Base-by-base conservation (phyloP, 1,139 yeast species). In the Sugiyamaella castrensis region DNA sequence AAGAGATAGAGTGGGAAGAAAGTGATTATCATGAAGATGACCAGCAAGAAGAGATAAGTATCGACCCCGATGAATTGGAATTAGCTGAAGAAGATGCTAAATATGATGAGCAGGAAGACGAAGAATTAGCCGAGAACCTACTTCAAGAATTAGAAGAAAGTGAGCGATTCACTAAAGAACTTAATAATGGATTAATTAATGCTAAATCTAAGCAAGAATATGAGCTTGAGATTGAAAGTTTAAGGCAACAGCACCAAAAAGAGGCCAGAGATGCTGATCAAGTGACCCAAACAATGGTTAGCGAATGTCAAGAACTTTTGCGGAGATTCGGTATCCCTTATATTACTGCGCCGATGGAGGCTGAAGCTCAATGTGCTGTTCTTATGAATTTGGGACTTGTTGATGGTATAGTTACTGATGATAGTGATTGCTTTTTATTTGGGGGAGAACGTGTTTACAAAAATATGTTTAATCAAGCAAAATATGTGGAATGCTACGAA, bases 351-450 rank as follows among this genome's bases (percentile, higher is more conserved):
- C 98, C 98, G 0, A 88, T 87, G 88, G 98, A 92, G 68, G 98
- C 98, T 1, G 98, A 92, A 70, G 97, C 98, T 0, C 98, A 92
- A 62, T 92, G 98, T 68, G 97, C 96, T 0, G 87, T 83, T 57
- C 69, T 92, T 9, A 68, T 80, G 43, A 67, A 69, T 26, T 66
- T 88, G 13, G 79, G 79, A 0, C 72, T 92, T 24, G 97, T 92
- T 1, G 98, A 94, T 66, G 99, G 98, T 0, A 86, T 92, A 16
- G 84, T 94, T 15, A 94, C 98, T 0, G 99, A 94, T 66, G 99
- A 94, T 72, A 87, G 96, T 58, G 99, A 94, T 76, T 89, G 96
- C 47, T 92, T 94, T 60, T 68, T 94, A 39, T 94, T 94, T 71
- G 98, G 98, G 0, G 97, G 96, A 1, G 81, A 81, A 48, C 75